A percentile compares a stretch with the other conserved stretches of the same genome.
phyloP scores from a whole-genome alignment of 2,329 filamentous ascomycete species.

The Ascocoryne sarcoides region DNA sequence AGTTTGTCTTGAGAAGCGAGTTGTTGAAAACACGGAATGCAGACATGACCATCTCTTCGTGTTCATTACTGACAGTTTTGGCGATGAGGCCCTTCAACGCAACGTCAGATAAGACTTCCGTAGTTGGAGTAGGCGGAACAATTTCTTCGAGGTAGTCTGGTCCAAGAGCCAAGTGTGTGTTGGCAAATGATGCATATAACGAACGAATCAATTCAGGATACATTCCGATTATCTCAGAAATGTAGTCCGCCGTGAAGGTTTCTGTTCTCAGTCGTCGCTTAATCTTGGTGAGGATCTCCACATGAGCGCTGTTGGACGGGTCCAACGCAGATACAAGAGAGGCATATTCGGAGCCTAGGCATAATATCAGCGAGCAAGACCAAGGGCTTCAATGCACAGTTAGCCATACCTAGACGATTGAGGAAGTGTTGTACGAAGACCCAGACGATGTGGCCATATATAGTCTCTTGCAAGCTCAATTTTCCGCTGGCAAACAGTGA shows the following conservation, averaged over 20 bases:
- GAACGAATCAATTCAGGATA: slow-evolving; percentile 82
- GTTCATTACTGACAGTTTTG: slow-evolving; percentile 78
- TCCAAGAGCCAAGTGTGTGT: slow-evolving; percentile 59
- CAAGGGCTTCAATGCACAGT: not conserved
- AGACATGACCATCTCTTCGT: slow-evolving; percentile 96
- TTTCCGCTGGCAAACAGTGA: slow-evolving; percentile 75
- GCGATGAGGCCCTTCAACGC: slow-evolving; percentile 69
- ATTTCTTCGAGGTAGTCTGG: slow-evolving; percentile 43
- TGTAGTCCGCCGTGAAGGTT: slow-evolving; percentile 97
- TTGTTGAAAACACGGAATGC: slow-evolving; percentile 95
- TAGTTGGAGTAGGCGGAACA: slow-evolving; percentile 46
- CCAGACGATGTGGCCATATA: slow-evolving; percentile 96
- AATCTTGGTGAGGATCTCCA: slow-evolving; percentile 77
- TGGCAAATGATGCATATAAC: slow-evolving; percentile 87
- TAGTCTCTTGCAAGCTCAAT: slow-evolving; percentile 89
- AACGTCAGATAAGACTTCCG: slow-evolving; percentile 65
- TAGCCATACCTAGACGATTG: slow-evolving; percentile 63
- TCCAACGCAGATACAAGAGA: slow-evolving; percentile 78
- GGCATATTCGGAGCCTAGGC: slow-evolving; percentile 66
- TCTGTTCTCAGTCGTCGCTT: slow-evolving; percentile 93
- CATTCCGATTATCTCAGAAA: slow-evolving; percentile 88
- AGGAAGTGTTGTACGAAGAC: slow-evolving; percentile 97
- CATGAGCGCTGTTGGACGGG: slow-evolving; percentile 71
- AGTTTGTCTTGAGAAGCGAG: slow-evolving; percentile 91
- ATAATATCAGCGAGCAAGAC: slow-evolving; percentile 1